Percentiles rank a stretch among this genome's conserved stretches.
Evolutionary conservation across 768 basidiomycete genomes (phyloP).

Genomic region (Boletus edulis): DNA sequence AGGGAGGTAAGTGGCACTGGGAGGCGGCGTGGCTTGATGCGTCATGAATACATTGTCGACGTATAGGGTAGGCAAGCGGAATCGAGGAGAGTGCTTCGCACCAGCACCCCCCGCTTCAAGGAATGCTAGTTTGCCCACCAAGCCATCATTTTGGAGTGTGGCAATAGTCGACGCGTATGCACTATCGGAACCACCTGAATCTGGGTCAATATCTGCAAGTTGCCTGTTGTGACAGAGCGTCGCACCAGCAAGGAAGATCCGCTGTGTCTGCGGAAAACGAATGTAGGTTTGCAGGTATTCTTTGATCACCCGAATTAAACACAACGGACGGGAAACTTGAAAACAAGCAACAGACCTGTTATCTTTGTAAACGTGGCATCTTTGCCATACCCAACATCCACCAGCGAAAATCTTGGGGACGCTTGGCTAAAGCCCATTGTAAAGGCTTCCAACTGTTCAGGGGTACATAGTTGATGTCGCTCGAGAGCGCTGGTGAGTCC

Average conservation of each 20-base stretch:
- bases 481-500: constrained; percentile 51
- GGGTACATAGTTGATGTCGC: constrained; percentile 53
- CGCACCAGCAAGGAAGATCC: constrained; percentile 71
- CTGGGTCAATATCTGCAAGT: not conserved
- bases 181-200: constrained; percentile 53
- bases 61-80: constrained; percentile 51
- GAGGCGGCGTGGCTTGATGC: constrained; percentile 22
- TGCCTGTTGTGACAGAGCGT: not conserved
- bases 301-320: constrained; percentile 25
- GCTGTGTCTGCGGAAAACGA: constrained; percentile 71
- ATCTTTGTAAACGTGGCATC: constrained; percentile 67
- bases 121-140: constrained; percentile 64
- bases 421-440: constrained; percentile 69
- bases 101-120: constrained; percentile 48
- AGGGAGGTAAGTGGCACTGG: constrained; percentile 36
- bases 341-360: constrained; percentile 45
- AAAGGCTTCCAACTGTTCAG: constrained; percentile 70
- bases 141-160: constrained; percentile 55
- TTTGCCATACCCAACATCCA: constrained; percentile 66
- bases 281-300: constrained; percentile 71
- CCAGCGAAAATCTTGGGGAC: constrained; percentile 65
- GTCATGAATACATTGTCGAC: constrained; percentile 51
- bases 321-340: not conserved
- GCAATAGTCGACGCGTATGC: constrained; percentile 57
- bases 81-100: constrained; percentile 43